Conservation (phyloP, 805 yeast species). For the Starmerella roubikii region DNA sequence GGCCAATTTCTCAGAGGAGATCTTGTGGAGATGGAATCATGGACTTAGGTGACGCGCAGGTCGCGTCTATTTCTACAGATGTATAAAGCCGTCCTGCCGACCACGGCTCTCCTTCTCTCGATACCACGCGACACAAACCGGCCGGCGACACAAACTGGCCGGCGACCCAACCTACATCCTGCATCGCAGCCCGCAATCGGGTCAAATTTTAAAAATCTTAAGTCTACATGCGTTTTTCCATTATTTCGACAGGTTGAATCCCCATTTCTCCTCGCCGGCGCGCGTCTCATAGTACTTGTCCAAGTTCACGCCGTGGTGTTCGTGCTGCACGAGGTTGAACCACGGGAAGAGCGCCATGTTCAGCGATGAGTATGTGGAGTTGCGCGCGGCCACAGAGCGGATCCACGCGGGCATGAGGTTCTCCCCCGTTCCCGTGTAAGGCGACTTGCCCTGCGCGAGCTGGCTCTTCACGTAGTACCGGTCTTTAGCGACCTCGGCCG, state of each 20-base stretch:
- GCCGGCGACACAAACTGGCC: no score
- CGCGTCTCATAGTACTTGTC: conserved; percentile 37
- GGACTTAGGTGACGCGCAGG: no score
- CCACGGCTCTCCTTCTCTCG: no score
- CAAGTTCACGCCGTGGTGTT: conserved; percentile 66
- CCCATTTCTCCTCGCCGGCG: conserved; percentile 48
- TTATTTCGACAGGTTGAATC: conserved; percentile 27
- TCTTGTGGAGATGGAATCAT: no score
- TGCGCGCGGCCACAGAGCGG: conserved; percentile 63
- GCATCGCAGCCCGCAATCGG: no score
- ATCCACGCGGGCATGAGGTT: conserved; percentile 53
- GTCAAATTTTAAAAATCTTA: no score
- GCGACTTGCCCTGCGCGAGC: conserved; percentile 49
- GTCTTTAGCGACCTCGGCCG: conserved; percentile 56
- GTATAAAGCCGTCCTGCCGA: no score
- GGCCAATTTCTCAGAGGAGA: no score
- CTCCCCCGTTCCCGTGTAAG: conserved; percentile 42
- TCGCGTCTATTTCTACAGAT: no score
- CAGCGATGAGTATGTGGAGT: conserved; percentile 57
- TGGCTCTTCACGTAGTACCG: conserved; percentile 58
- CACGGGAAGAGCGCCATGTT: conserved; percentile 54
- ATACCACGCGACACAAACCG: no score
- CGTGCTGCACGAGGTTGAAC: conserved; percentile 72
- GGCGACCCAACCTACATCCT: no score
- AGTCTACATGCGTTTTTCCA: no score